These are phyloP conservation scores for Leishmania lainsoni DNA, from an alignment of 208 protist genomes.

Conservation along the genomic window DNA sequence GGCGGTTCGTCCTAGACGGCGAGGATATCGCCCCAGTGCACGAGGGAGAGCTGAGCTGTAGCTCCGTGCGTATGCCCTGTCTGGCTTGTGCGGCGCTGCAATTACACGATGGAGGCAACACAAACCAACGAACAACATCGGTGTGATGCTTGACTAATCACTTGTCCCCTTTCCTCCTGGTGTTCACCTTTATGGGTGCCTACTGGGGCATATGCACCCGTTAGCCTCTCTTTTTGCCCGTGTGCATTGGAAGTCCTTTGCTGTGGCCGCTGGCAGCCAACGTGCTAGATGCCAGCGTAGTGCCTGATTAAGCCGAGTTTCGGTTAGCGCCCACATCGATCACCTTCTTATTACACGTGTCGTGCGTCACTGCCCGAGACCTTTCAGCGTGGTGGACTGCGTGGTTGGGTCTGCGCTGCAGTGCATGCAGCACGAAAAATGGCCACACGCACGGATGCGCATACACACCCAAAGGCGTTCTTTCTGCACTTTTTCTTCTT, in stretches of 20 bases:
- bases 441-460: neutral
- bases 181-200: neutral
- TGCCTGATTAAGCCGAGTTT: neutral
- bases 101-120: neutral
- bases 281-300: neutral
- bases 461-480: neutral
- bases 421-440: neutral
- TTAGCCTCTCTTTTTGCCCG: neutral
- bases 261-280: neutral
- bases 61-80: neutral
- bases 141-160: neutral
- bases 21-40: neutral
- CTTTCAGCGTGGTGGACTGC: neutral
- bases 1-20: neutral
- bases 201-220: neutral
- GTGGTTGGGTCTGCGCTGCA: neutral
- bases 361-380: neutral
- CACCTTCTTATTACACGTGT: neutral
- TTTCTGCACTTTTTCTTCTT: neutral
- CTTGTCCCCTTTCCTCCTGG: neutral
- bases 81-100: neutral
- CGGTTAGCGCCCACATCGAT: neutral
- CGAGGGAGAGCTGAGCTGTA: neutral
- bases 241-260: neutral
- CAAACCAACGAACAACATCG: no score